A percentile compares a stretch with the other conserved stretches of the same genome.
phyloP scores from a whole-genome alignment of 805 yeast species.

The Metschnikowia rubicola region DNA sequence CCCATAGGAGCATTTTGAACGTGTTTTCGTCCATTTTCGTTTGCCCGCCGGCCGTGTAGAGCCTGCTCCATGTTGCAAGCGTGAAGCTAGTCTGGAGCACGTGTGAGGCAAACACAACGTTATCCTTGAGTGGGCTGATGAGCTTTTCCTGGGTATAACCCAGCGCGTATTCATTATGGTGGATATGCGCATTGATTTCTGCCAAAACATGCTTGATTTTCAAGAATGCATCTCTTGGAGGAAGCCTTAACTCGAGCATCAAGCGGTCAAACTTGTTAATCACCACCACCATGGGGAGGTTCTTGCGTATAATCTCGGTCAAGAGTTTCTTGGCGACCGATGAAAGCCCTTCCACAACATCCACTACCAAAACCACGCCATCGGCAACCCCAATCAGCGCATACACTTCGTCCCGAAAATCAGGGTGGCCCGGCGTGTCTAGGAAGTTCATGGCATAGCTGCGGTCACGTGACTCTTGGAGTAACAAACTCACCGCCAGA shows the following conservation, averaged over 20 bases:
- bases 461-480: constrained; percentile 47
- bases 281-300: constrained; percentile 55
- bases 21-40: constrained; percentile 23
- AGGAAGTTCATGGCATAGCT: constrained; percentile 61
- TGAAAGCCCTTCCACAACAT: constrained; percentile 78
- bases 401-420: constrained; percentile 73
- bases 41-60: constrained; percentile 27
- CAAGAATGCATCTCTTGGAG: constrained; percentile 68
- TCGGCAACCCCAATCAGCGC: constrained; percentile 60
- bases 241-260: constrained; percentile 72
- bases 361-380: constrained; percentile 68
- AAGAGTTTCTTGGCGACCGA: constrained; percentile 50
- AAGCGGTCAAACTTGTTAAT: constrained; percentile 83
- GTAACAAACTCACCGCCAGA: constrained; percentile 57
- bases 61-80: constrained; percentile 57
- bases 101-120: constrained; percentile 75
- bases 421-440: constrained; percentile 91
- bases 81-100: constrained; percentile 62
- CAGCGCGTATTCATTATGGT: constrained; percentile 25
- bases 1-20: constrained; percentile 70
- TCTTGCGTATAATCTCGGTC: constrained; percentile 47
- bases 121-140: constrained; percentile 60
- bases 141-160: constrained; percentile 25
- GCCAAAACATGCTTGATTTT: constrained; percentile 62
- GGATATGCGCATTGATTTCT: constrained; percentile 56